Conservation (phyloP, 768 basidiomycete genomes). For the Obba rivulosa region DNA sequence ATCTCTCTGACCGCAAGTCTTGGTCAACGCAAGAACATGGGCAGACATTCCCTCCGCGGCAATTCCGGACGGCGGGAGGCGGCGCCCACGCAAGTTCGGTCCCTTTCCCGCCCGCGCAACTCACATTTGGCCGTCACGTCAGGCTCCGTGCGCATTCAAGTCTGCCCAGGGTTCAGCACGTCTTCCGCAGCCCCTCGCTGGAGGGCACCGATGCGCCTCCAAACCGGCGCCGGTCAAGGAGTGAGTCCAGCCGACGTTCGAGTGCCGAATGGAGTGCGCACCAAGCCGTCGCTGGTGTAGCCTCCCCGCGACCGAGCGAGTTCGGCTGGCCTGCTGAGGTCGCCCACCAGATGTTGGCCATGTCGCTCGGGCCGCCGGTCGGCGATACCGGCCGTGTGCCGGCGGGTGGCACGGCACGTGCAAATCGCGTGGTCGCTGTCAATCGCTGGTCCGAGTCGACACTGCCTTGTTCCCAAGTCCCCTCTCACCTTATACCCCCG, state of each 20-base stretch:
- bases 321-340: slow-evolving; percentile 56
- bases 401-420: slow-evolving; percentile 3
- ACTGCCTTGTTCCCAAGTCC: slow-evolving; percentile 17
- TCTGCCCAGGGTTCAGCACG: slow-evolving; percentile 19
- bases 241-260: slow-evolving; percentile 36
- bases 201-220: neutral
- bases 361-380: slow-evolving; percentile 35
- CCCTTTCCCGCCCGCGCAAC: slow-evolving; percentile 10
- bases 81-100: slow-evolving; percentile 8
- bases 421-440: neutral
- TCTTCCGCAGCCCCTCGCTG: slow-evolving; percentile 12
- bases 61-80: slow-evolving; percentile 3
- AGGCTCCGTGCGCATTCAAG: slow-evolving; percentile 23
- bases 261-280: slow-evolving; percentile 56
- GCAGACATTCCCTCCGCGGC: slow-evolving; percentile 18
- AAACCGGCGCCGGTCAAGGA: slow-evolving; percentile 16
- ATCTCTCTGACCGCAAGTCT: slow-evolving; percentile 3
- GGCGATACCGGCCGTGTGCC: neutral
- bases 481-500: slow-evolving; percentile 16
- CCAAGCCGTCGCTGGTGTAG: slow-evolving; percentile 36
- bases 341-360: slow-evolving; percentile 47
- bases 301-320: slow-evolving; percentile 16
- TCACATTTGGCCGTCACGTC: slow-evolving; percentile 20
- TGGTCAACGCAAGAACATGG: slow-evolving; percentile 2
- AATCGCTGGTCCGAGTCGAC: slow-evolving; percentile 5